Conservation (phyloP, 176 grass and related monocot genomes). For the Chloris gayana region DNA sequence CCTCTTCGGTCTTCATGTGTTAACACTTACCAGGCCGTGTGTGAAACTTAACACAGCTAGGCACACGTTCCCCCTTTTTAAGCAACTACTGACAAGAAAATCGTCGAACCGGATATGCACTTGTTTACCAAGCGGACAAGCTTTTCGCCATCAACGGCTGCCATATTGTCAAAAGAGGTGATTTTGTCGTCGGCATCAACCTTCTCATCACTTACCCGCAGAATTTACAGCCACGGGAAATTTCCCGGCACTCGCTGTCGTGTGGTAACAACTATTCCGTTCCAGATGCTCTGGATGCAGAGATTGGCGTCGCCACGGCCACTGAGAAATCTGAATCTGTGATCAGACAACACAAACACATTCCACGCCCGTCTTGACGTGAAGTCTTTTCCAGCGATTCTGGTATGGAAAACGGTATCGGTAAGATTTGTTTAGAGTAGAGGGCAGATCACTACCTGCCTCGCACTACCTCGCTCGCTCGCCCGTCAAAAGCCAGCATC, state of each 20-base stretch:
- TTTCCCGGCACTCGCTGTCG: not conserved
- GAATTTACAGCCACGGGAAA: not conserved
- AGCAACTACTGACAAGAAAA: not conserved
- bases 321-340: not conserved
- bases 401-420: slow-evolving; percentile 34
- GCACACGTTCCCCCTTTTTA: too few species aligned
- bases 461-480: not conserved
- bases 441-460: slow-evolving; percentile 1
- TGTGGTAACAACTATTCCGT: not conserved
- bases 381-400: slow-evolving; percentile 41
- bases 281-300: not conserved
- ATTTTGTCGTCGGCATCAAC: slow-evolving; percentile 6
- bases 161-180: not conserved
- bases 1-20: not conserved
- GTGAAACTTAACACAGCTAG: not conserved
- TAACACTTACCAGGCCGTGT: not conserved
- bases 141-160: not conserved
- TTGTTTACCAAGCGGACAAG: not conserved
- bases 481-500: slow-evolving; percentile 52
- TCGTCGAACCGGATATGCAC: not conserved
- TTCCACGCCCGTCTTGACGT: slow-evolving; percentile 24
- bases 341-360: not conserved
- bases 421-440: slow-evolving; percentile 35
- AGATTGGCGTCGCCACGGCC: too few species aligned
- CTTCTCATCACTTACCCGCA: not conserved